Evolutionary conservation across 208 protist species (phyloP).

Genomic region (Leishmania lainsoni): DNA sequence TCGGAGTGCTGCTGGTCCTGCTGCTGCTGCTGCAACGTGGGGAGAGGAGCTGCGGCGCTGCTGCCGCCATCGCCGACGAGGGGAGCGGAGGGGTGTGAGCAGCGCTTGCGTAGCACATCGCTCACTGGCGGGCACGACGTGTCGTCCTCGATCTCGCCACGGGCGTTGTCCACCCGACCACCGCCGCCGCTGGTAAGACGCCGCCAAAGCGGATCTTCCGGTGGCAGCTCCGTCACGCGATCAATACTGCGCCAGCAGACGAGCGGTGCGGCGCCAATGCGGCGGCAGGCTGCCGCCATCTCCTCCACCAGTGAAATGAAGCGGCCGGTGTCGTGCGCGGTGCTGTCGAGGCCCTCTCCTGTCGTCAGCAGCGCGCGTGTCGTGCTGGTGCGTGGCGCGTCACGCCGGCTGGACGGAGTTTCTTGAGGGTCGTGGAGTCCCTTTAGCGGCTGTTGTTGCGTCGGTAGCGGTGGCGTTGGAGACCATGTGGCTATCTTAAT

Average conservation of each 20-base stretch:
- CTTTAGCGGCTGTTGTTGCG: background rate
- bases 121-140: background rate
- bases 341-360: background rate
- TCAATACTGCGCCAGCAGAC: conserved; percentile 34
- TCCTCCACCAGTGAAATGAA: conserved; percentile 34
- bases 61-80: background rate
- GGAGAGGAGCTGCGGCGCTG: background rate
- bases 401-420: background rate
- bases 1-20: background rate
- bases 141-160: conserved; percentile 24
- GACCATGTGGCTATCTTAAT: background rate
- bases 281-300: conserved; percentile 27
- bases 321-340: background rate
- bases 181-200: background rate
- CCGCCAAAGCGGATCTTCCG: conserved; percentile 2
- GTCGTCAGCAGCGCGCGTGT: background rate
- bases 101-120: conserved; percentile 1
- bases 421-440: background rate
- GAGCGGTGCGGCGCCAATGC: conserved; percentile 11
- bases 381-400: background rate
- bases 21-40: background rate
- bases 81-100: background rate
- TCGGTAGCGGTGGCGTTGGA: background rate
- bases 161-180: conserved; percentile 10
- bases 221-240: conserved; percentile 22